These are phyloP conservation scores for Musa balbisiana DNA, from an alignment of 202 grass and related monocot genomes.

Conservation along the genomic window DNA sequence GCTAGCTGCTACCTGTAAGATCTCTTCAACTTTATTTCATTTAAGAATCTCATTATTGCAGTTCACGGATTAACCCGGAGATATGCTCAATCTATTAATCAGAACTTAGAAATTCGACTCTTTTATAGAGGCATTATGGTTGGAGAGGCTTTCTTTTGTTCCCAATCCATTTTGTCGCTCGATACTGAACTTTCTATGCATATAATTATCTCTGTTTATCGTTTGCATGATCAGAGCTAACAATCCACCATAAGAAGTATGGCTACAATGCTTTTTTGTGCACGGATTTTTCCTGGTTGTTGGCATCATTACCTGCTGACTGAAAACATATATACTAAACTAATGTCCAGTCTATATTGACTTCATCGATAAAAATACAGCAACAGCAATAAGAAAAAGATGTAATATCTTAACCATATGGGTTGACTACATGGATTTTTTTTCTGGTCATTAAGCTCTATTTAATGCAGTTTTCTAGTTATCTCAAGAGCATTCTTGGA, in stretches of 20 bases:
- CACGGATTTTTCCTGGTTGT: not conserved
- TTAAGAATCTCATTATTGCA: not conserved
- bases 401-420: too few relatives aligned
- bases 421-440: too few relatives aligned
- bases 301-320: not conserved
- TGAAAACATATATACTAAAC: too few relatives aligned
- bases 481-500: not conserved
- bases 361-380: not conserved
- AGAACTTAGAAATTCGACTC: too few relatives aligned
- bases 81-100: too few relatives aligned
- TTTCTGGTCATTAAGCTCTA: too few relatives aligned
- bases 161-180: not conserved
- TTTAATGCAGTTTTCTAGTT: too few relatives aligned
- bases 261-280: not conserved
- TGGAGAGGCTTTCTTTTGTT: not conserved
- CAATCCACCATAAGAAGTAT: not conserved
- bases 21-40: conserved; percentile 3
- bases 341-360: not conserved
- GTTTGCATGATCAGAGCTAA: not conserved
- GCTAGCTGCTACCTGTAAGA: conserved; percentile 96
- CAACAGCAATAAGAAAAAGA: not conserved
- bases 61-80: too few relatives aligned
- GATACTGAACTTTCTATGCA: not conserved
- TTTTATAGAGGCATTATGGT: not conserved
- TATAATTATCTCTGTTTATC: not conserved